These are phyloP conservation scores for Cladosporium colombiae DNA, from an alignment of 2,329 filamentous ascomycete genomes.

Conservation along the genomic window DNA sequence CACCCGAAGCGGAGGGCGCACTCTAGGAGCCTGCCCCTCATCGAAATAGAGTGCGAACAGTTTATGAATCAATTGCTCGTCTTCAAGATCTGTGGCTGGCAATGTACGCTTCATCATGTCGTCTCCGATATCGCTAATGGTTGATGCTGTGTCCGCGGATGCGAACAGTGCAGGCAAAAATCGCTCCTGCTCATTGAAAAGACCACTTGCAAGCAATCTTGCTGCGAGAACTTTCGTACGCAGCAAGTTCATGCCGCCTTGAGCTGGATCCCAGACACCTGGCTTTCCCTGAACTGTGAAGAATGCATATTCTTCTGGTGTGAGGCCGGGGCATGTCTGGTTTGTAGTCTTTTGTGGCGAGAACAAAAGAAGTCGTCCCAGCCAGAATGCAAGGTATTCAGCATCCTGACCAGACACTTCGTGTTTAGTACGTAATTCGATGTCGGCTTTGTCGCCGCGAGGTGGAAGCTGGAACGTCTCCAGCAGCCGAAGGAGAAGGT, in stretches of 20 bases:
- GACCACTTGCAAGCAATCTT: constrained; percentile 76
- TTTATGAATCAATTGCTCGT: constrained; percentile 60
- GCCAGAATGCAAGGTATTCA: constrained; percentile 69
- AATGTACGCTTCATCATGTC: constrained; percentile 80
- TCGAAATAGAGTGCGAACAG: constrained; percentile 75
- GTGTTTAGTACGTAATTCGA: constrained; percentile 64
- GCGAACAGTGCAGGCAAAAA: constrained; percentile 83
- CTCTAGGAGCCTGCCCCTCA: constrained; percentile 45
- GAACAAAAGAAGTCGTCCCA: constrained; percentile 76
- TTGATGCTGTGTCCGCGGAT: constrained; percentile 77
- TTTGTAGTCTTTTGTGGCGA: constrained; percentile 42
- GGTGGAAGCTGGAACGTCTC: constrained; percentile 70
- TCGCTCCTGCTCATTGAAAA: constrained; percentile 80
- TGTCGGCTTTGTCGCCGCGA: constrained; percentile 77
- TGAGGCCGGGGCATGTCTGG: constrained; percentile 61
- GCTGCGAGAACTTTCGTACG: constrained; percentile 70
- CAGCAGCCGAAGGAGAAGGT: constrained; percentile 76
- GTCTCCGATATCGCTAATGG: constrained; percentile 81
- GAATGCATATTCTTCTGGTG: constrained; percentile 67
- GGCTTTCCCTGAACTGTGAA: constrained; percentile 66
- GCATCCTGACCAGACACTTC: constrained; percentile 72
- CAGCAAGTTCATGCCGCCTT: constrained; percentile 64
- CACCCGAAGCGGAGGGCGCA: constrained; percentile 71
- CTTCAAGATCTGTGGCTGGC: constrained; percentile 70
- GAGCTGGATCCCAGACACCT: constrained; percentile 66